These are phyloP conservation scores for Tulasnella sp. DNA, from an alignment of 768 basidiomycete genomes.

Conservation along the genomic window DNA sequence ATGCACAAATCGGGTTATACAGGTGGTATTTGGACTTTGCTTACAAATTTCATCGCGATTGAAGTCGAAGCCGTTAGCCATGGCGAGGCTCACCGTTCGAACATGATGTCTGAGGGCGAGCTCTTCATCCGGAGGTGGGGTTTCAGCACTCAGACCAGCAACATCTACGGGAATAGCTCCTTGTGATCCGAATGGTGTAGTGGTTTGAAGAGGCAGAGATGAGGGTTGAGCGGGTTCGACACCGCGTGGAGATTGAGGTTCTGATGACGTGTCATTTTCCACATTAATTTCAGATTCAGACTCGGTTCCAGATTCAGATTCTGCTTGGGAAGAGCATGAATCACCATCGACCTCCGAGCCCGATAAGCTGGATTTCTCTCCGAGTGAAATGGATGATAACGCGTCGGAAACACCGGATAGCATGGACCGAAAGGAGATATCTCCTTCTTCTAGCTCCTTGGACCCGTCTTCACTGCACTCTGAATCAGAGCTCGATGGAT, in stretches of 20 bases:
- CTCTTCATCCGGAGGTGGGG: neutral
- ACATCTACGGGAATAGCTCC: neutral
- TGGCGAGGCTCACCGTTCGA: neutral
- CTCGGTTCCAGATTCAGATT: neutral
- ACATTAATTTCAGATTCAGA: neutral
- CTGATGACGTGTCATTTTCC: neutral
- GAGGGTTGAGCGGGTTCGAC: too few relatives aligned
- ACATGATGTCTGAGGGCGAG: neutral
- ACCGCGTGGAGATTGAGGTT: neutral
- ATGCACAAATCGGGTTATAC: neutral
- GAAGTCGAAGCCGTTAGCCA: conserved; percentile 7
- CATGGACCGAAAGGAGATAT: neutral
- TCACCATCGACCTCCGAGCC: neutral
- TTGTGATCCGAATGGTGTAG: neutral
- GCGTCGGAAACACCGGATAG: conserved; percentile 2
- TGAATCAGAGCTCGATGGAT: neutral
- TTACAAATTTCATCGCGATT: conserved; percentile 8
- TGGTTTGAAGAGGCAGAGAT: neutral
- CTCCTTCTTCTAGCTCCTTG: neutral
- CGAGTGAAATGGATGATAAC: neutral
- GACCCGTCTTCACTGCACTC: neutral
- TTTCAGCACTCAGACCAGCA: neutral
- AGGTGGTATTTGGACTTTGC: neutral
- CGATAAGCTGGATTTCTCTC: neutral
- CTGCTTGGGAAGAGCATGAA: neutral